A percentile compares a stretch with the other conserved stretches of the same genome.
Evolutionary conservation across 306 rosid genomes (phyloP).

Genomic region (Hippophae tibetana): DNA sequence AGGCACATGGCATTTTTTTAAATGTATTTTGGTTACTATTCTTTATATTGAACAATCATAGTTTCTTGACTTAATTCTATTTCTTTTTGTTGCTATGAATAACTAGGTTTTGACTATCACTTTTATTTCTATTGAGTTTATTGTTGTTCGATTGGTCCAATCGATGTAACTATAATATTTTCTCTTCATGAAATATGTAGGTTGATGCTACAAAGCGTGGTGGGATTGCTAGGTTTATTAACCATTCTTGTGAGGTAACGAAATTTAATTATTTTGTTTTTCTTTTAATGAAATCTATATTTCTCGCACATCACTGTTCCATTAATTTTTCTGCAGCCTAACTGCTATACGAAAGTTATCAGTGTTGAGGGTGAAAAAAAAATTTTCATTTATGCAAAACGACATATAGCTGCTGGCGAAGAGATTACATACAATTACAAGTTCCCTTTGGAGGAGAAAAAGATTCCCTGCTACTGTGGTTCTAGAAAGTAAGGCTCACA

Average conservation of each 20-base stretch:
- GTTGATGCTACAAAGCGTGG: conserved; percentile 99
- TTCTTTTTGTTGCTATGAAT: no score
- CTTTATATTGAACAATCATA: no score
- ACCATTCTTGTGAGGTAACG: conserved; percentile 95
- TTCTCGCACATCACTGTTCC: conserved; percentile 13
- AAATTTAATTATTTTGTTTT: conserved; percentile 1
- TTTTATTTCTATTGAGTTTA: neutral
- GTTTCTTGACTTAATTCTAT: no score
- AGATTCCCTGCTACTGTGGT: conserved; percentile 95
- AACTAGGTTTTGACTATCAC: neutral
- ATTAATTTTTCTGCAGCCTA: conserved; percentile 61
- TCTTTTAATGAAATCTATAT: neutral
- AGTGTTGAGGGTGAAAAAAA: conserved; percentile 87
- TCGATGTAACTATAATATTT: conserved; percentile 2
- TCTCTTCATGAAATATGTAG: conserved; percentile 36
- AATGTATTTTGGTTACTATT: no score
- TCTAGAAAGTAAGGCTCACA: conserved; percentile 61
- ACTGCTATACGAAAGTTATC: conserved; percentile 94
- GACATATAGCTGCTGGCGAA: conserved; percentile 84
- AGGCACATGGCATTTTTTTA: no score
- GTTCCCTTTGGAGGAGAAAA: conserved; percentile 97
- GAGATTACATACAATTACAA: conserved; percentile 92
- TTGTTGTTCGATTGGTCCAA: neutral
- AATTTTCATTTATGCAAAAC: conserved; percentile 86
- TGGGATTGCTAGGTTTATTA: conserved; percentile 88